Evolutionary conservation across 495 filamentous ascomycete genomes (phyloP).

Genomic region (Aspergillus kassunensis): DNA sequence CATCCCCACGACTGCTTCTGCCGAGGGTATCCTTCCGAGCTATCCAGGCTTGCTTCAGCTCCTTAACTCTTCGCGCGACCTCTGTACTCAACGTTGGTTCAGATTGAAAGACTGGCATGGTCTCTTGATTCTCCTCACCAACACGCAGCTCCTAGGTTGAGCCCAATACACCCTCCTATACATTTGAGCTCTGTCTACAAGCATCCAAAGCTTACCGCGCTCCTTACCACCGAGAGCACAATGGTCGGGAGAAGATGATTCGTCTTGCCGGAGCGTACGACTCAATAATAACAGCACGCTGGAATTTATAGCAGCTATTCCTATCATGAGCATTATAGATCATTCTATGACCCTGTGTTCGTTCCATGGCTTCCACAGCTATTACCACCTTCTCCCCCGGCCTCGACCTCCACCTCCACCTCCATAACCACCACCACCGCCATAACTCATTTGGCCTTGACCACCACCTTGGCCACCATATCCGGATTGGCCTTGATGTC

Average conservation of each 20-base stretch:
- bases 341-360: conserved; percentile 12
- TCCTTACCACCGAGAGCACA: conserved; percentile 18
- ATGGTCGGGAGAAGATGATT: not conserved
- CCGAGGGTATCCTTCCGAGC: conserved; percentile 29
- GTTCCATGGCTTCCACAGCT: not conserved
- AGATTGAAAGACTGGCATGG: not conserved
- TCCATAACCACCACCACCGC: conserved; percentile 44
- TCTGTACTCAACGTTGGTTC: not conserved
- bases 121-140: too few species aligned
- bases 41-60: not conserved
- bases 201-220: not conserved
- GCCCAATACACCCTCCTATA: not conserved
- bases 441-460: conserved; percentile 48
- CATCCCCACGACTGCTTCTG: conserved; percentile 16
- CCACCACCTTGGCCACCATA: conserved; percentile 44
- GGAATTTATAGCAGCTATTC: not conserved
- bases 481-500: conserved; percentile 36
- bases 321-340: conserved; percentile 14
- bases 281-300: not conserved
- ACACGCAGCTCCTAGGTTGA: not conserved
- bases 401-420: conserved; percentile 47
- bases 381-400: conserved; percentile 43
- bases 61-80: not conserved
- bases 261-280: not conserved
- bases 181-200: not conserved